phyloP scores from a whole-genome alignment of 2,329 filamentous ascomycete genomes.

The Neurospora sp. region DNA sequence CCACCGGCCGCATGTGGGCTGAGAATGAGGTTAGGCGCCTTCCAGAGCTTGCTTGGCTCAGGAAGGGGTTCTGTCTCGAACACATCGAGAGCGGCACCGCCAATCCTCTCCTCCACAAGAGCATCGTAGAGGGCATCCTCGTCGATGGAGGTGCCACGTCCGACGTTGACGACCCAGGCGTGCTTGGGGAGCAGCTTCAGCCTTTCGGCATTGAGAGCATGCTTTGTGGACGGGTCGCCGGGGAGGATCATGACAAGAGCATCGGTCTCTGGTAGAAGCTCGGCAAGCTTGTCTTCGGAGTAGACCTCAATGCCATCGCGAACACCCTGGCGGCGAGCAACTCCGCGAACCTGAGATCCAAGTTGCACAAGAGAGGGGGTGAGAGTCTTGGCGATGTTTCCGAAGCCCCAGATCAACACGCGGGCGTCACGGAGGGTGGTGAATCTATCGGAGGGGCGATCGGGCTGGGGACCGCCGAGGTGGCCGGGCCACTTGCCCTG shows the following conservation, averaged over 20 bases:
- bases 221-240: slow-evolving; percentile 43
- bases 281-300: slow-evolving; percentile 40
- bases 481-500: slow-evolving; percentile 49
- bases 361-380: slow-evolving; percentile 43
- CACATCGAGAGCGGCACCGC: slow-evolving; percentile 28
- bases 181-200: slow-evolving; percentile 46
- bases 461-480: slow-evolving; percentile 51
- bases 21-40: slow-evolving; percentile 40
- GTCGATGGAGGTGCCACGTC: slow-evolving; percentile 26
- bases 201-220: slow-evolving; percentile 45
- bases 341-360: slow-evolving; percentile 48
- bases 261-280: slow-evolving; percentile 47
- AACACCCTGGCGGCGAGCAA: slow-evolving; percentile 48
- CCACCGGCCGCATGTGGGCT: slow-evolving; percentile 52
- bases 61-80: slow-evolving; percentile 35
- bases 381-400: slow-evolving; percentile 55
- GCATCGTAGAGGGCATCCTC: slow-evolving; percentile 25
- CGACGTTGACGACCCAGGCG: slow-evolving; percentile 46
- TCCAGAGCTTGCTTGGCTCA: slow-evolving; percentile 35
- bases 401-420: slow-evolving; percentile 55
- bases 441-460: slow-evolving; percentile 46
- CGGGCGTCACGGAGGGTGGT: slow-evolving; percentile 49
- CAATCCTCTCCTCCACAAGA: slow-evolving; percentile 20
- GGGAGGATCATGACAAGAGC: slow-evolving; percentile 60
- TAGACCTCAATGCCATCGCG: slow-evolving; percentile 49